Evolutionary conservation across 2,329 filamentous ascomycete genomes (phyloP), one percentile per base, ranked within the genome.

Genomic region (Claviceps sp.): DNA sequence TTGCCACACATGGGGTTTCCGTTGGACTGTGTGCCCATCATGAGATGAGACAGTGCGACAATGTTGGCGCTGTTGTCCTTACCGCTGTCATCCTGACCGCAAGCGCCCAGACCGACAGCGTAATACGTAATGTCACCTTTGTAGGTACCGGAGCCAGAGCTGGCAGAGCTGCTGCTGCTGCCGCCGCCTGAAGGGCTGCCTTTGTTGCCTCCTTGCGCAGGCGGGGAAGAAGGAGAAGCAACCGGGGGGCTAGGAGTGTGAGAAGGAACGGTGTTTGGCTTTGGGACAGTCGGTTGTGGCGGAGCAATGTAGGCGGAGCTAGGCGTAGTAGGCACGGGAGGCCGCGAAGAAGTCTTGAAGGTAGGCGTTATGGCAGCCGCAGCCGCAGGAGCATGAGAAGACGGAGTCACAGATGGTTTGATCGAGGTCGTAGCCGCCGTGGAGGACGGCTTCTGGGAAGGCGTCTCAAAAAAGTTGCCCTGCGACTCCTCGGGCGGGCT

Each of bases 41-140:
- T 69, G 4, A 61, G 69, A 43, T 73, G 60, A 20, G 84, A 79
- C 50, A 94, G 72, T 54, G 88, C 88, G 53, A 93, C 79, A 54
- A 89, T 80, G 63, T 78, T 72, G 20, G 81, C 72, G 4, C 62
- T 65, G 24, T 63, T 52, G 61, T 83, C 80, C 56, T 67, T 63
- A 61, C 81, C 79, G 47, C 71, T 63, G 68, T 82, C 82, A 58
- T 80, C 76, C 40, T 65, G 66, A 51, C 86, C 87, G 62, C 88
- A 93, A 22, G 83, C 68, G 54, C 84, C 84, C 8, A 85, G 63
- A 43, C 84, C 87, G 47, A 84, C 72, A 42, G 73, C 69, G 70
- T 87, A 94, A 73, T 79, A 90, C 54, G 88, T 93, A 58, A 88
- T 74, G 48, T 89, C 78, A 55, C 87, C 87, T 0, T 63, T 62